Conservation (phyloP, 164 flowering plant genomes). For the Berberis vulgaris region DNA sequence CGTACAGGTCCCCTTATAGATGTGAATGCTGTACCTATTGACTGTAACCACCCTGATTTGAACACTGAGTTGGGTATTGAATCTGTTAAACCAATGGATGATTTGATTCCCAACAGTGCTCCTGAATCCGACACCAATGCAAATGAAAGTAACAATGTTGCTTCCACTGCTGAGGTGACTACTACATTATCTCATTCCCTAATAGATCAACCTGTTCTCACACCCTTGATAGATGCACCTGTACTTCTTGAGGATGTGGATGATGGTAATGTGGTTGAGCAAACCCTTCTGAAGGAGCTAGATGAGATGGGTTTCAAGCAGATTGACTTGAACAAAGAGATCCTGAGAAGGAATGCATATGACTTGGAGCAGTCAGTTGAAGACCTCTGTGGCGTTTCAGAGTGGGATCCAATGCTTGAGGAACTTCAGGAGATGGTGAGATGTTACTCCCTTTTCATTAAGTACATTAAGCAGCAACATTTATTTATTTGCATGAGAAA, state of each 20-base stretch:
- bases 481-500: neutral
- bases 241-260: neutral
- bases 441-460: neutral
- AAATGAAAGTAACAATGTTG: conserved; percentile 24
- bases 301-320: conserved; percentile 81
- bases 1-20: conserved; percentile 21
- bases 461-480: neutral
- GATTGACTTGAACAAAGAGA: conserved; percentile 63
- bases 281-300: conserved; percentile 58
- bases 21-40: conserved; percentile 30
- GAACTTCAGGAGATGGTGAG: conserved; percentile 87
- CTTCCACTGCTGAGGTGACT: neutral
- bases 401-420: conserved; percentile 81
- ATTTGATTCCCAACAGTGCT: conserved; percentile 12
- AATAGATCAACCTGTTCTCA: conserved; percentile 1
- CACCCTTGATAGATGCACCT: conserved; percentile 9
- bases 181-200: neutral
- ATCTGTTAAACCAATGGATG: conserved; percentile 18
- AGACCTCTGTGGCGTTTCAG: conserved; percentile 62
- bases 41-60: conserved; percentile 5
- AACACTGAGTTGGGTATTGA: conserved; percentile 5
- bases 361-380: conserved; percentile 59
- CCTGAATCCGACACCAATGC: conserved; percentile 29
- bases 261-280: conserved; percentile 25
- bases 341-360: conserved; percentile 54